Conservation (phyloP, 257 asterid genomes). For the Solanum arcanum region DNA sequence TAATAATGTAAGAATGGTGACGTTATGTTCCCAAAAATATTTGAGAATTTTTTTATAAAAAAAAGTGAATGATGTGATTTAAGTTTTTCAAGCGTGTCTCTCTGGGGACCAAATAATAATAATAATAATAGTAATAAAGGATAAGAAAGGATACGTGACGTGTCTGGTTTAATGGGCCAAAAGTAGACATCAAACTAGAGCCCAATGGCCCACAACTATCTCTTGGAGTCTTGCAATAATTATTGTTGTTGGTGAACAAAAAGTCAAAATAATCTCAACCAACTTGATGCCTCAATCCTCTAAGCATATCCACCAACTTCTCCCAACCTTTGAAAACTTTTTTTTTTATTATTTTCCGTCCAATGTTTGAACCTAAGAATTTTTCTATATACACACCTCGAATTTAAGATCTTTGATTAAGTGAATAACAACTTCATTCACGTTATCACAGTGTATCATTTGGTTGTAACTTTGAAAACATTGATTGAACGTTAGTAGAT, state of each 20-base stretch:
- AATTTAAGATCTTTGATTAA: too few species aligned
- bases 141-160: background rate
- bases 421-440: rapidly evolving
- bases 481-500: background rate
- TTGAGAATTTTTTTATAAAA: too few species aligned
- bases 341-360: too few species aligned
- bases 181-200: background rate
- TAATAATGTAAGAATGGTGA: too few species aligned
- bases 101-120: background rate
- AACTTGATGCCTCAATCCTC: background rate
- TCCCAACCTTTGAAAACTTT: background rate
- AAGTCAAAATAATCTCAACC: background rate
- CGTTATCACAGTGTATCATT: rapidly evolving
- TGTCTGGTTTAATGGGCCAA: background rate
- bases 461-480: background rate
- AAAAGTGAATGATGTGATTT: background rate
- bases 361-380: too few species aligned
- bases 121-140: background rate
- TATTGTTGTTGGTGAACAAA: background rate
- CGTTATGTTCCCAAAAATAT: too few species aligned
- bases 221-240: background rate
- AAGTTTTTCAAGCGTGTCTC: background rate
- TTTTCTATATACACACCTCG: rapidly evolving
- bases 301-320: background rate
- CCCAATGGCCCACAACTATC: background rate